These are phyloP conservation scores for Pyrus pyrifolia DNA, from an alignment of 306 rosid species.

Conservation along the genomic window DNA sequence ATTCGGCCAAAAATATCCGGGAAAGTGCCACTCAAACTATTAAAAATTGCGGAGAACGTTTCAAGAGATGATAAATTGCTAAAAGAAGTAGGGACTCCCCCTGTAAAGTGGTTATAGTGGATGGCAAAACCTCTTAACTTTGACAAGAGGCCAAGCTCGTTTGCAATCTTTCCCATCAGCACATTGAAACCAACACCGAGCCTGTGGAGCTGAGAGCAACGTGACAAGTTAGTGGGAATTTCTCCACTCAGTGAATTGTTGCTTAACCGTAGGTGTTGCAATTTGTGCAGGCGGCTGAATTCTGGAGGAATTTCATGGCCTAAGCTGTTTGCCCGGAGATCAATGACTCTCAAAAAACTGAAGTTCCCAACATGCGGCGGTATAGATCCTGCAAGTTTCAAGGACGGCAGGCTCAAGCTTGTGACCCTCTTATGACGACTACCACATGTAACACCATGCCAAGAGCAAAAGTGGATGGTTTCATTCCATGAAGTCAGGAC, in stretches of 20 bases:
- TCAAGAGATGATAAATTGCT: neutral
- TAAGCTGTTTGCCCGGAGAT: neutral
- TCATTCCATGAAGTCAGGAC: neutral
- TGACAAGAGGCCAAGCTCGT: neutral
- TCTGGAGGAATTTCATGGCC: neutral
- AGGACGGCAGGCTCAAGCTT: neutral
- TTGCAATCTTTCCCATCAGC: neutral
- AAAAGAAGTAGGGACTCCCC: neutral
- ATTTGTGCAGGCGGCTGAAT: neutral
- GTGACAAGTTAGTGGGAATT: neutral
- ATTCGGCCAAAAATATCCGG: neutral
- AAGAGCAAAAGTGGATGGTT: neutral
- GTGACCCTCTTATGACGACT: neutral
- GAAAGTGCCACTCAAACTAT: neutral
- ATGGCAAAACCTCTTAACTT: rapidly evolving
- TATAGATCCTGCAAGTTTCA: neutral
- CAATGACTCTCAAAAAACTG: neutral
- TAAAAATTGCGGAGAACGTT: rapidly evolving
- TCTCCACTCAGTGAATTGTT: neutral
- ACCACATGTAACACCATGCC: neutral
- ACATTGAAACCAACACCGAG: neutral
- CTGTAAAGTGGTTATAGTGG: neutral
- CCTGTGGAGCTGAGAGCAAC: neutral
- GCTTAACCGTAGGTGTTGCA: neutral
- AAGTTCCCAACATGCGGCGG: neutral